Evolutionary conservation across 2,329 filamentous ascomycete genomes (phyloP).

Genomic region (Clarireedia hainanense): DNA sequence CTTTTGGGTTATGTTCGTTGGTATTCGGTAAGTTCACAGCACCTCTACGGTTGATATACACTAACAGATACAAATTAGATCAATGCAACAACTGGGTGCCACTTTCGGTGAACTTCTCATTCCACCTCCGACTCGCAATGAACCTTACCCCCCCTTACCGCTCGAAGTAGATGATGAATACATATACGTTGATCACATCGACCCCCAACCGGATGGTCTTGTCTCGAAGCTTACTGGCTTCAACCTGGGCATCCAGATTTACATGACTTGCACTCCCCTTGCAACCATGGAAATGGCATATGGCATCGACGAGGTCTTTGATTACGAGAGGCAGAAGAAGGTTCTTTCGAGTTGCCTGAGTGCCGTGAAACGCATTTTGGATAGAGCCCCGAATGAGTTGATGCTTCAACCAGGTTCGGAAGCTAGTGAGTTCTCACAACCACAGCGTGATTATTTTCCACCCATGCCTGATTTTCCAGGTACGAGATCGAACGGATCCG

Average conservation of each 20-base stretch:
- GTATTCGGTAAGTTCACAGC: constrained; percentile 48
- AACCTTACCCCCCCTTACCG: constrained; percentile 72
- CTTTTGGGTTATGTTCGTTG: constrained; percentile 77
- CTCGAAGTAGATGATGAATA: constrained; percentile 78
- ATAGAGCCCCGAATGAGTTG: constrained; percentile 61
- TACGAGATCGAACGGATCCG: constrained; percentile 13
- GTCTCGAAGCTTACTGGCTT: constrained; percentile 72
- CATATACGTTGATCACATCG: constrained; percentile 63
- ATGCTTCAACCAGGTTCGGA: constrained; percentile 40
- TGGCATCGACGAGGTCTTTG: constrained; percentile 66
- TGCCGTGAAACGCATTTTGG: constrained; percentile 60
- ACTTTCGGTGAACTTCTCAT: constrained; percentile 66
- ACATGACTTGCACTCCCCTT: constrained; percentile 70
- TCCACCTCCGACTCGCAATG: constrained; percentile 64
- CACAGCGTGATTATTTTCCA: constrained; percentile 45
- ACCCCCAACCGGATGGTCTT: constrained; percentile 58
- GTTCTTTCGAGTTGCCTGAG: constrained; percentile 64
- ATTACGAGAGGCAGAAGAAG: constrained; percentile 69
- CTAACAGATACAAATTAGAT: constrained; percentile 36
- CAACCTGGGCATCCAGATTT: constrained; percentile 71
- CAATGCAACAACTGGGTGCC: constrained; percentile 69
- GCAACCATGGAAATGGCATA: constrained; percentile 77
- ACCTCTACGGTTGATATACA: background rate
- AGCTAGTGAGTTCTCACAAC: constrained; percentile 32
- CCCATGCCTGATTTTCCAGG: constrained; percentile 35